Evolutionary conservation across 169 alveolate species (phyloP).

Genomic region (Plasmodium billcollinsi): DNA sequence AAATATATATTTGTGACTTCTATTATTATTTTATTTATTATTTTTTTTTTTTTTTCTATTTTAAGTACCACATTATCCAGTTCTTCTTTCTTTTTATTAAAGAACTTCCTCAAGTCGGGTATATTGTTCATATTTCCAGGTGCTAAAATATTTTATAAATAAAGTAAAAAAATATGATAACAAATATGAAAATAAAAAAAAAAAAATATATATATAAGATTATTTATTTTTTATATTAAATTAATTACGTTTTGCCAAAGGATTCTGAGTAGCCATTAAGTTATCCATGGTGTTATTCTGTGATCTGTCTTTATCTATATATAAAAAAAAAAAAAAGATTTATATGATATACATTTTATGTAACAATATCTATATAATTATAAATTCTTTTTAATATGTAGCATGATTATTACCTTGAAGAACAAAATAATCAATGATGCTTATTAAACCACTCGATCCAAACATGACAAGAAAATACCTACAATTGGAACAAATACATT

Average conservation of each 20-base stretch:
- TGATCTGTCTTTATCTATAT: constrained; percentile 63
- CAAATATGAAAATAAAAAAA: neutral
- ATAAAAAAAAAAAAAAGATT: neutral
- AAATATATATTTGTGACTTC: too few species aligned
- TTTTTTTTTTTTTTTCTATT: neutral
- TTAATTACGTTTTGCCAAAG: constrained; percentile 60
- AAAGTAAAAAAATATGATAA: constrained; percentile 6
- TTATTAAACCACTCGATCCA: constrained; percentile 67
- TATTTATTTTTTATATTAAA: neutral
- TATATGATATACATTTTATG: neutral
- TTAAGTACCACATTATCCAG: constrained; percentile 58
- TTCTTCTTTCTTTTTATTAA: constrained; percentile 66
- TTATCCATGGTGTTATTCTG: constrained; percentile 56
- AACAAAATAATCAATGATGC: constrained; percentile 72
- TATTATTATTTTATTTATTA: too few species aligned
- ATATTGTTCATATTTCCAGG: constrained; percentile 42
- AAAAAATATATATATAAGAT: neutral
- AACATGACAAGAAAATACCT: constrained; percentile 78
- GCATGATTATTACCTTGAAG: constrained; percentile 61
- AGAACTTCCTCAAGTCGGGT: constrained; percentile 51
- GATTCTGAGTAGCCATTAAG: constrained; percentile 59
- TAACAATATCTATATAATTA: too few species aligned
- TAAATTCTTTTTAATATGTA: neutral
- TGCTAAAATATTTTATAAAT: constrained; percentile 1
- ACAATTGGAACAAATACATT: neutral